phyloP scores from a whole-genome alignment of 441 rosid genomes.

The Pelargonium cotyledonis region DNA sequence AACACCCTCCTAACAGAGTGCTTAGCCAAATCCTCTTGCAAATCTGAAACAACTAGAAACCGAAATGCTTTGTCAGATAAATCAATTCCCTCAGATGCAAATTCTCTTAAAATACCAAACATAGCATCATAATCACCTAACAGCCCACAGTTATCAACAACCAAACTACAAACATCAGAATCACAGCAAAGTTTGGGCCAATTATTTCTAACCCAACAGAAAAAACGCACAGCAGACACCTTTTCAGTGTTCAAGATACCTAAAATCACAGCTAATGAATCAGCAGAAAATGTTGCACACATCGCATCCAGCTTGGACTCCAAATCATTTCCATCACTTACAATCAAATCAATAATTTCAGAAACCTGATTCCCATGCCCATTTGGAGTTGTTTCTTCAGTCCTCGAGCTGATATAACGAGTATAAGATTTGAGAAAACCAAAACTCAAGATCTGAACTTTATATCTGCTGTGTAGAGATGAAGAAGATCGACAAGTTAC shows the following conservation, averaged over 20 bases:
- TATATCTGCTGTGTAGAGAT: constrained; percentile 5
- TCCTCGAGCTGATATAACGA: constrained; percentile 8
- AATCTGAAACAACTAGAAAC: constrained; percentile 28
- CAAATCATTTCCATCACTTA: constrained; percentile 22
- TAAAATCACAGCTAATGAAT: constrained; percentile 23
- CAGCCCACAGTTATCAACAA: constrained; percentile 46
- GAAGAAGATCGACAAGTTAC: background rate
- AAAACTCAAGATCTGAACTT: constrained; percentile 16
- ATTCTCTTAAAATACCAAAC: constrained; percentile 26
- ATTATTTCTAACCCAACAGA: constrained; percentile 30
- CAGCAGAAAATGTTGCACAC: constrained; percentile 29
- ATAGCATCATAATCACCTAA: constrained; percentile 32
- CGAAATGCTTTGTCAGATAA: constrained; percentile 39
- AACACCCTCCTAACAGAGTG: constrained; percentile 26
- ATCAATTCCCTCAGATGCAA: constrained; percentile 18
- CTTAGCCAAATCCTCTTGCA: constrained; percentile 17
- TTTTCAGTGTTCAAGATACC: constrained; percentile 31
- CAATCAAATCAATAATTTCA: constrained; percentile 28
- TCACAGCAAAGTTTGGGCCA: constrained; percentile 28
- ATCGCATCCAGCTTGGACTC: constrained; percentile 31
- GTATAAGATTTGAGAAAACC: constrained; percentile 1
- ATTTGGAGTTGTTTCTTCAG: constrained; percentile 7
- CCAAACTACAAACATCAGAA: constrained; percentile 39
- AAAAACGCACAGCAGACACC: constrained; percentile 37
- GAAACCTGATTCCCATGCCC: constrained; percentile 5